Conservation (phyloP, 2,329 filamentous ascomycete species). For the Fusarium ramigenum region DNA sequence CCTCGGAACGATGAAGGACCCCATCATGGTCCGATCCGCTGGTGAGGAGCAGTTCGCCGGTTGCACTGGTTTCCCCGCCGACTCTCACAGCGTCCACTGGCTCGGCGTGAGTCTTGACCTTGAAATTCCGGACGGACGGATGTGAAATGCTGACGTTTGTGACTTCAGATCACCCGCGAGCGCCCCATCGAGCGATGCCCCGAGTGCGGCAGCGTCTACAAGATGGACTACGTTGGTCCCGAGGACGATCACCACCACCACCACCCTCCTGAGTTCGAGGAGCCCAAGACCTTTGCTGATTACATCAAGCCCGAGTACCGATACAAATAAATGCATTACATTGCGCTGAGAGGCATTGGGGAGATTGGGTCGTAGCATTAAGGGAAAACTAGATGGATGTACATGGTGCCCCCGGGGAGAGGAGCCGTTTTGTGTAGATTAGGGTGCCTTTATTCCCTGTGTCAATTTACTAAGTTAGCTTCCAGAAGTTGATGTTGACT, state of each 20-base stretch:
- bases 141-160: conserved; percentile 25
- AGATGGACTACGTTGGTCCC: conserved; percentile 96
- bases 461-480: conserved; percentile 49
- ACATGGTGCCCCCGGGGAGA: conserved; percentile 37
- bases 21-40: conserved; percentile 88
- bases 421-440: conserved; percentile 53
- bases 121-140: conserved; percentile 22
- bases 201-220: conserved; percentile 96
- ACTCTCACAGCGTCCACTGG: conserved; percentile 93
- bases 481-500: conserved; percentile 43
- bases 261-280: conserved; percentile 72
- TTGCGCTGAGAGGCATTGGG: conserved; percentile 30
- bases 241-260: conserved; percentile 75
- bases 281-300: conserved; percentile 97
- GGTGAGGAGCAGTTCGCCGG: conserved; percentile 97
- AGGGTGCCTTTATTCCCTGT: conserved; percentile 49
- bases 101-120: conserved; percentile 74
- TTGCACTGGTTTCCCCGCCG: conserved; percentile 92
- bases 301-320: conserved; percentile 95
- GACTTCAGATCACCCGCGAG: conserved; percentile 77
- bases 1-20: conserved; percentile 89
- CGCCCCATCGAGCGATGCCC: conserved; percentile 94
- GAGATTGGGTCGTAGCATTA: conserved; percentile 36
- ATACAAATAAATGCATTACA: conserved; percentile 63
- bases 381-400: conserved; percentile 38